Percentiles rank a stretch among this genome's conserved stretches.
Conservation (phyloP, 306 rosid species). For the Inga oerstediana region DNA sequence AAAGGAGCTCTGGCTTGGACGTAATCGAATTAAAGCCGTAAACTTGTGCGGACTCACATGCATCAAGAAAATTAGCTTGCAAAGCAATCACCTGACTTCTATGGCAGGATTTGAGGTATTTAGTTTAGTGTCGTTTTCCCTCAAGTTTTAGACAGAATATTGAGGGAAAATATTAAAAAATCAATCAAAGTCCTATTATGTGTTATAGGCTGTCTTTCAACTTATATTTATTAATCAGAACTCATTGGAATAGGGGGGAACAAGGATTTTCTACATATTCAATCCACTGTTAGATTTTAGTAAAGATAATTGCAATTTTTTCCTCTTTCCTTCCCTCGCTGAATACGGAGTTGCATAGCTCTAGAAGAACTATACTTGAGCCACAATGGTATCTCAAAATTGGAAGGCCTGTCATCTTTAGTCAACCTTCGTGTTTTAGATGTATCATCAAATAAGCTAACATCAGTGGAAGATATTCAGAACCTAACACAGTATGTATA, state of each 20-base stretch:
- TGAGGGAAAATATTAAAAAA: neutral
- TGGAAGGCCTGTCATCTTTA: constrained; percentile 87
- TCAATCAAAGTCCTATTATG: neutral
- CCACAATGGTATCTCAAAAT: constrained; percentile 88
- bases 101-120: constrained; percentile 82
- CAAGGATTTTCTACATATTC: neutral
- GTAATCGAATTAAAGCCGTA: constrained; percentile 79
- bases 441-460: constrained; percentile 85
- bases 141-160: neutral
- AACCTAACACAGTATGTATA: constrained; percentile 64
- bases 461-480: constrained; percentile 61
- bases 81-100: constrained; percentile 90
- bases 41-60: constrained; percentile 79
- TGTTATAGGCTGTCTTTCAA: constrained; percentile 14
- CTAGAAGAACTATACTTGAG: constrained; percentile 92
- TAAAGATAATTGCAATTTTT: neutral
- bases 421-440: constrained; percentile 84
- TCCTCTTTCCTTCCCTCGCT: neutral
- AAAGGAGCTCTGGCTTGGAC: constrained; percentile 94
- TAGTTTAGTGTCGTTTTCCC: neutral
- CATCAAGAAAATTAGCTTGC: constrained; percentile 90
- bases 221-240: constrained; percentile 1
- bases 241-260: neutral
- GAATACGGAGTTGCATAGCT: constrained; percentile 66
- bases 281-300: constrained; percentile 11